Evolutionary conservation across 2,329 filamentous ascomycete species (phyloP).

Genomic region (Ilyonectria sp.): DNA sequence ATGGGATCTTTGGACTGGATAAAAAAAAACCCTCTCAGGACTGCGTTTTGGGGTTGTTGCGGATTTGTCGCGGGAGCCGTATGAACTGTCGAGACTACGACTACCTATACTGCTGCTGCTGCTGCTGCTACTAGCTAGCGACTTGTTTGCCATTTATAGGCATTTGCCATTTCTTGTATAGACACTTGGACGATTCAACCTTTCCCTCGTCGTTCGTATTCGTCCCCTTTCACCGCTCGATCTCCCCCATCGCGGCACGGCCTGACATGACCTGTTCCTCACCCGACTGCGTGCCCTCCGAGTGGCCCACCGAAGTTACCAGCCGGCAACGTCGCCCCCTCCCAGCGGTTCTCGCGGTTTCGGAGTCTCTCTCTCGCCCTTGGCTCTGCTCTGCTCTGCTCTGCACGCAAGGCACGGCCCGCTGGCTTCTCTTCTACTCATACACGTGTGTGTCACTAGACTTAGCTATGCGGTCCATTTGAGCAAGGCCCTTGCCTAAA

Average conservation of each 20-base stretch:
- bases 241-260: background rate
- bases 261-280: conserved; percentile 39
- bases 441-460: too few species aligned
- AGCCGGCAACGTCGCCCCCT: background rate
- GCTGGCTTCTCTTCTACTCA: too few species aligned
- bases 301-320: background rate
- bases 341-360: background rate
- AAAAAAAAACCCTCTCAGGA: background rate
- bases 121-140: too few species aligned
- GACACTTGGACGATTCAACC: background rate
- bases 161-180: background rate
- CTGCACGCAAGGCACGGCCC: too few species aligned
- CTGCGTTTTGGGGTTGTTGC: background rate
- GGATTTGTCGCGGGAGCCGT: background rate
- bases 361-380: too few species aligned
- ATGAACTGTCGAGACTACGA: too few species aligned
- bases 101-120: too few species aligned
- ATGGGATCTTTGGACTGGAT: conserved; percentile 5
- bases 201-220: background rate
- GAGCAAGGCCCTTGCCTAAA: too few species aligned
- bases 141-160: too few species aligned
- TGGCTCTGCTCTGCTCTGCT: too few species aligned
- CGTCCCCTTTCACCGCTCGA: background rate
- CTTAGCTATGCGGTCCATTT: too few species aligned
- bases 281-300: conserved; percentile 24